These are phyloP conservation scores for Mycena latifolia DNA, from an alignment of 768 basidiomycete species.

Conservation along the genomic window DNA sequence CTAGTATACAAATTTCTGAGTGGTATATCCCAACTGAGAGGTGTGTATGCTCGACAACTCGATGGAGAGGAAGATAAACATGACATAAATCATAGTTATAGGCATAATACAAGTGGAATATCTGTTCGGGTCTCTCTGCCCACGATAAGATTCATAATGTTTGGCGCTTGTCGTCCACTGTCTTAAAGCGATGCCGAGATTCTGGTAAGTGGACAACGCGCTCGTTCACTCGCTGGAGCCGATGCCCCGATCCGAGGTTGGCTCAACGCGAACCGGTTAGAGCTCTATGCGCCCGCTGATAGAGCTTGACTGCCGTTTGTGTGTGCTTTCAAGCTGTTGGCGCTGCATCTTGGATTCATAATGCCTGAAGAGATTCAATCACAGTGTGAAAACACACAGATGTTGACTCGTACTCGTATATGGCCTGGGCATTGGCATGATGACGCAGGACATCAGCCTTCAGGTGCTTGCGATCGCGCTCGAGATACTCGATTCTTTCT, in stretches of 20 bases:
- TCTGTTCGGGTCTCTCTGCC: not conserved
- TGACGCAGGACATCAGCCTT: conserved; percentile 10
- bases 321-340: too few relatives aligned
- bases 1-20: not conserved
- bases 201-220: conserved; percentile 8
- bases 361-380: conserved; percentile 21
- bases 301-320: not conserved
- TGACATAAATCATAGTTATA: conserved; percentile 26
- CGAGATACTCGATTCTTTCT: conserved; percentile 9
- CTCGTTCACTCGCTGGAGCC: not conserved
- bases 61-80: conserved; percentile 9
- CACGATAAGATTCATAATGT: not conserved
- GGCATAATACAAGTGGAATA: conserved; percentile 11
- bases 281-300: not conserved
- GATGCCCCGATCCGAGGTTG: not conserved
- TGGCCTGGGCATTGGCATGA: not conserved
- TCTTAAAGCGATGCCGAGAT: not conserved
- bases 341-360: not conserved
- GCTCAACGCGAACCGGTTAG: not conserved
- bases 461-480: conserved; percentile 16
- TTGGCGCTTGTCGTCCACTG: not conserved
- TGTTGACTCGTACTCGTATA: not conserved
- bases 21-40: conserved; percentile 18
- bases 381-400: too few relatives aligned
- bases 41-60: conserved; percentile 7